Base-by-base conservation (phyloP, 169 alveolate genomes). In the Eimeria mitis region DNA sequence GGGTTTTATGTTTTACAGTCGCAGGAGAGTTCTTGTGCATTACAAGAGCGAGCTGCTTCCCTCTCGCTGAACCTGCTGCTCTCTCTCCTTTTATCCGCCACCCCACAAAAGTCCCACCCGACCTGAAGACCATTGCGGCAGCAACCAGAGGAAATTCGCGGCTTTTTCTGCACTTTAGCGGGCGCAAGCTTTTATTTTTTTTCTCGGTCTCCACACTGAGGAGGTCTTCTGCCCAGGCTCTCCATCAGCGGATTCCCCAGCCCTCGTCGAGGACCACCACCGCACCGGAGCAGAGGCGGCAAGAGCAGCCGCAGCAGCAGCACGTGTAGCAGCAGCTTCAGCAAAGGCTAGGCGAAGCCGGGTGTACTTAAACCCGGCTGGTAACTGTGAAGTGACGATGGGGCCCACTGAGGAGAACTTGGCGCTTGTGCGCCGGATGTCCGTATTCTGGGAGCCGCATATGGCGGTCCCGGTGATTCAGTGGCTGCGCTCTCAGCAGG, bases 381-480 rank as follows among this genome's bases (percentile, higher is more conserved):
- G 37, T 28, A 23, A 61, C 31, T 42, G 92, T 28, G 65, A 44
- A 87, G 79, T 47, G 92, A 63, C 44, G 79, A 87, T 87, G 92
- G 92, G 92, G 81, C 92, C 95, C 61, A n/a, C 85, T n/a, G 89
- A 91, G 42, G 94, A 88, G 89, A 88, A 88, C 89, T 70, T 83
- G 94, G 94, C 88, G 68, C 85, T 92, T 28, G 89, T 92, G 85
- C 83, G 89, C 88, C 96, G 92, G 79, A 94, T 94, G 96, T 83
- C 94, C 56, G 73, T 90, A 3, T 94, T 83, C 94, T 94, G 96
- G 96, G 96, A 94, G 71, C 84, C 94, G 34, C 96, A 94, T 78
- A 94, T 94, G 96, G 78, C 94, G 16, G 84, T 85, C 37, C 96
- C 96, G 16, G 94, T 94, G 37, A 52, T 94, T 49, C 89, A 83